Base-by-base conservation (phyloP, 2,329 filamentous ascomycete genomes). In the Claviceps pusilla region DNA sequence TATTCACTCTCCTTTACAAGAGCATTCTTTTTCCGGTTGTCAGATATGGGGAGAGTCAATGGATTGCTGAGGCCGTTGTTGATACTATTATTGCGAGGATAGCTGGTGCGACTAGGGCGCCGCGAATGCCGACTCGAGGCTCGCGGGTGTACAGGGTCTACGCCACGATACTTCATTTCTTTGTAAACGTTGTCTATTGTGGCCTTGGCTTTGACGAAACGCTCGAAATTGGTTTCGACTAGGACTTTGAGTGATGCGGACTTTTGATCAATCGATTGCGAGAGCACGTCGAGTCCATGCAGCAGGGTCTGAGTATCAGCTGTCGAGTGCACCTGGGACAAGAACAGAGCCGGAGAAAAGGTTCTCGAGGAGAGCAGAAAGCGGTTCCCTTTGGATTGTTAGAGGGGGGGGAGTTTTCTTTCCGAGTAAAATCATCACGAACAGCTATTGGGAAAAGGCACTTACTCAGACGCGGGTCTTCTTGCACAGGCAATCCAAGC, bases 181-280 rank as follows among this genome's bases (percentile, higher is more conserved):
- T 84, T 94, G 71, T 98, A 98, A 52, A 98, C 93, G 70, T 95
- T 95, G 71, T 98, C 93, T 63, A 98, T 97, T 7, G 91, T 97
- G 19, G 91, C 88, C 69, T 98, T 98, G 47, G 93, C 93, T 58
- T 89, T 86, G 54, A 98, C 93, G 72, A 98, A 98, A 60, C 91
- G 86, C 70, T 98, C 94, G 66, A 98, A 98, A 68, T 98, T 98
- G 59, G 88, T 91, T 69, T 98, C 93, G 29, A 98, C 93, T 19
- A 98, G 78, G 11, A 95, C 87, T 67, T 98, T 98, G 57, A 98
- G 78, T 4, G 90, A 96, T 0, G 91, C 93, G 0, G 91, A 96
- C 69, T 98, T 98, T 70, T 97, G 88, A 64, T 97, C 93, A 63
- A 98, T 98, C 0, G 91, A 96, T 57, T 81, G 80, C 19, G 89